Conservation (phyloP, 169 alveolate species). For the Eimeria falciformis region DNA sequence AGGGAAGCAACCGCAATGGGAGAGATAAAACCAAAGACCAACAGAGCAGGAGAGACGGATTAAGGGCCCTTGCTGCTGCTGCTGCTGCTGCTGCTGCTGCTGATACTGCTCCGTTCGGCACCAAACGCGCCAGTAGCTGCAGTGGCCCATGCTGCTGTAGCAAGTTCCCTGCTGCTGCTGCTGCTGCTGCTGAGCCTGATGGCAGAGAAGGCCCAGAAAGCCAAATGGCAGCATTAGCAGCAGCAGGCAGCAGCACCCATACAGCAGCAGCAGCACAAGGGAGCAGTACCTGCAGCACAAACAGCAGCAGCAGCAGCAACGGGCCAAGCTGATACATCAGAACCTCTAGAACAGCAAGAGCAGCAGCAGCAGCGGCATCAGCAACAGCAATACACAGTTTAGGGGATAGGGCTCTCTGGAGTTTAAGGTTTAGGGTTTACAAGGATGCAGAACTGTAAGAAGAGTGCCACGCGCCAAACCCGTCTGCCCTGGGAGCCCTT, state of each 20-base stretch:
- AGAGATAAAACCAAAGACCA: not conserved
- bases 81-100: constrained; percentile 10
- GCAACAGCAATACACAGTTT: not conserved
- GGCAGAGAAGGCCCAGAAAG: not conserved
- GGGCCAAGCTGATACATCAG: not conserved
- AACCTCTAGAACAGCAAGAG: not conserved
- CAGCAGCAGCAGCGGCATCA: not conserved
- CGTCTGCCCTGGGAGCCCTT: not conserved
- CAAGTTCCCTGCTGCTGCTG: not conserved
- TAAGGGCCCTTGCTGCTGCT: not conserved
- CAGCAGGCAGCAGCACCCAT: not conserved
- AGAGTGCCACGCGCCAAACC: too few species aligned
- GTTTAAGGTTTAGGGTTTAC: not conserved
- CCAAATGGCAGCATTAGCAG: not conserved
- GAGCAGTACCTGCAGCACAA: not conserved
- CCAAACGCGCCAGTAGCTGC: not conserved
- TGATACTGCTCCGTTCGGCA: not conserved
- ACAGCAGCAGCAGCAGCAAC: not conserved
- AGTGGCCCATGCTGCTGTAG: not conserved
- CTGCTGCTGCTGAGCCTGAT: not conserved
- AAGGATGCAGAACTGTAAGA: too few species aligned
- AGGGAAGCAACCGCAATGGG: not conserved
- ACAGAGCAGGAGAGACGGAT: not conserved
- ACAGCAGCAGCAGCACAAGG: not conserved
- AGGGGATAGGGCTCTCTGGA: not conserved